Conservation (phyloP, 2,329 filamentous ascomycete genomes). For the Tolypocladium tropicale region DNA sequence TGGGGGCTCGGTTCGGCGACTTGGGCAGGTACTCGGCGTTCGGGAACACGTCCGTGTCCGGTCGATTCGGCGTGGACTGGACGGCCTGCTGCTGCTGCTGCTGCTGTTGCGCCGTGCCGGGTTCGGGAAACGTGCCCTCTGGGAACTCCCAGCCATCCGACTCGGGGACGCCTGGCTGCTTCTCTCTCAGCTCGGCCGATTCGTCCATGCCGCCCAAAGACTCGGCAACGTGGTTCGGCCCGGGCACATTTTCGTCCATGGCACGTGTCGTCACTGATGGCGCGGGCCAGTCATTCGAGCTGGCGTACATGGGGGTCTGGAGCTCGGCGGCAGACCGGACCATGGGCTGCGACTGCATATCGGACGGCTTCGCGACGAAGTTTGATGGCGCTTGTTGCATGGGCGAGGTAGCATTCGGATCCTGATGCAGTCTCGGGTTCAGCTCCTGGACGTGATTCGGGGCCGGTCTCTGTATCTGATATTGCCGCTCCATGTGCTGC, state of each 20-base stretch:
- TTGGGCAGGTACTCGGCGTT: constrained; percentile 71
- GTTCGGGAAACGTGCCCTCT: constrained; percentile 57
- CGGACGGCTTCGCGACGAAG: constrained; percentile 22
- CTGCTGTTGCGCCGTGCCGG: constrained; percentile 29
- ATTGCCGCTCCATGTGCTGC: constrained; percentile 30
- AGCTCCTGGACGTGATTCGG: constrained; percentile 50
- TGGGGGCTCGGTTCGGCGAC: constrained; percentile 61
- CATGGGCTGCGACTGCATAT: constrained; percentile 38
- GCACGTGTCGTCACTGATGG: constrained; percentile 22
- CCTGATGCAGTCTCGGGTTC: constrained; percentile 40
- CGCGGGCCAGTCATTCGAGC: constrained; percentile 23
- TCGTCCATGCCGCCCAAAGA: constrained; percentile 26
- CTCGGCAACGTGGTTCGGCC: constrained; percentile 28
- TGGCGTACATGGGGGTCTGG: constrained; percentile 28
- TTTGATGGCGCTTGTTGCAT: constrained; percentile 27
- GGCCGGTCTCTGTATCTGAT: constrained; percentile 27
- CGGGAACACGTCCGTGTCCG: constrained; percentile 83
- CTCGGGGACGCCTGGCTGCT: constrained; percentile 36
- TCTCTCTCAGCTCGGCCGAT: constrained; percentile 34
- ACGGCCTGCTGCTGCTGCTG: constrained; percentile 6
- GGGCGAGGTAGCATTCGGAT: constrained; percentile 50
- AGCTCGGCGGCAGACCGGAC: constrained; percentile 42
- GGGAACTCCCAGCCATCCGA: constrained; percentile 89
- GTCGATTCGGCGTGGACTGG: constrained; percentile 48
- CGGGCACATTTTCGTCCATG: constrained; percentile 21